phyloP scores from a whole-genome alignment of 2,329 filamentous ascomycete species.

The Ophiocordyceps camponoti-leonardi region DNA sequence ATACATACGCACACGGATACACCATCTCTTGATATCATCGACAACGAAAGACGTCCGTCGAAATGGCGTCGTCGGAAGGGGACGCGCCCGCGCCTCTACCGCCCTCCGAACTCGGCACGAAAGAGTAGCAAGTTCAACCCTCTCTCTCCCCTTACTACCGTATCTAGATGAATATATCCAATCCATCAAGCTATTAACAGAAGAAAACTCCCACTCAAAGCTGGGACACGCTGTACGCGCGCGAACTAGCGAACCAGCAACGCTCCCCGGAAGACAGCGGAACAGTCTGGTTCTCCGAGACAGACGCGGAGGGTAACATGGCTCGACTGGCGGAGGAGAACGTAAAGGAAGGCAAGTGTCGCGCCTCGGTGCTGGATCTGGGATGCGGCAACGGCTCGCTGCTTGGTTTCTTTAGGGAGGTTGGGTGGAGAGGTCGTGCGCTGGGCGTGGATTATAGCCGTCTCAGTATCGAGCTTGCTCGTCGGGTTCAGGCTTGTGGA shows the following conservation, averaged over 20 bases:
- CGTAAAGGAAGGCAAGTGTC: neutral
- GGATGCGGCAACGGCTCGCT: slow-evolving; percentile 91
- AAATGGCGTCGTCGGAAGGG: slow-evolving; percentile 1
- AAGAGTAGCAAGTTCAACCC: slow-evolving; percentile 55
- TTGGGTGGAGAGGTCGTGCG: slow-evolving; percentile 48
- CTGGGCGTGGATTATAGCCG: slow-evolving; percentile 80
- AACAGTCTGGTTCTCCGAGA: slow-evolving; percentile 93
- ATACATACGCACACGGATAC: too few species aligned
- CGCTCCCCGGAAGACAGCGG: slow-evolving; percentile 62
- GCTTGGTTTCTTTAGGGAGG: slow-evolving; percentile 60
- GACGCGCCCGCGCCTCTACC: slow-evolving; percentile 36
- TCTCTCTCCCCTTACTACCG: too few species aligned
- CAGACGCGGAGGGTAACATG: slow-evolving; percentile 69
- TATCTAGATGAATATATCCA: too few species aligned
- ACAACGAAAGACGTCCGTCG: neutral
- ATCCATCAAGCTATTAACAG: too few species aligned
- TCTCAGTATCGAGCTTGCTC: slow-evolving; percentile 57
- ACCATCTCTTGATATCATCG: neutral
- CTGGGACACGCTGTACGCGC: slow-evolving; percentile 60
- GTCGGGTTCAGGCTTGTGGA: slow-evolving; percentile 33
- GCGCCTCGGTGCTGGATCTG: slow-evolving; percentile 57
- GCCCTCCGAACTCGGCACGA: slow-evolving; percentile 69
- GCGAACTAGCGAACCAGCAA: slow-evolving; percentile 54
- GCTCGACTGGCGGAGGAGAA: slow-evolving; percentile 35
- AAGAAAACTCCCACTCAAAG: slow-evolving; percentile 29